Conservation (phyloP, 2,329 filamentous ascomycete genomes). For the Blastomyces silverae region DNA sequence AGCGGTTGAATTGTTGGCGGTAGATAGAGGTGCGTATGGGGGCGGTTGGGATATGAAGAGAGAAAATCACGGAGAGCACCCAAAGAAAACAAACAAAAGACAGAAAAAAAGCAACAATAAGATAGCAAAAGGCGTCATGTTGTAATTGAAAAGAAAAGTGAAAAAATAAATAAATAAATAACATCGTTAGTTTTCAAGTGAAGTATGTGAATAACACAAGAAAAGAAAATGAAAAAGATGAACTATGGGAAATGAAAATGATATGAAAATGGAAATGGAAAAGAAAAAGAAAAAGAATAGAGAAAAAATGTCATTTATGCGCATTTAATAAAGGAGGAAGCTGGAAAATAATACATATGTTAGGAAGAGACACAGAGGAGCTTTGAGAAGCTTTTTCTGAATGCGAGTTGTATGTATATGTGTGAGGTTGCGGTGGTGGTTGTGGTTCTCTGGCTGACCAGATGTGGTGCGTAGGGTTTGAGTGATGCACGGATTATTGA, state of each 20-base stretch:
- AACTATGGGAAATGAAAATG: not conserved
- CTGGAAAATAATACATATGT: conserved; percentile 10
- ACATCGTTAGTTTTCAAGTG: conserved; percentile 6
- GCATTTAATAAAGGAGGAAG: not conserved
- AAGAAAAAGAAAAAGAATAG: not conserved
- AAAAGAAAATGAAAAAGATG: too few relatives aligned
- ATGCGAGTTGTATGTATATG: not conserved
- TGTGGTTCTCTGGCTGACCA: not conserved
- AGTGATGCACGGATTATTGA: conserved; percentile 4
- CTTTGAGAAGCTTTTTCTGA: too few relatives aligned
- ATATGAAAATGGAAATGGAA: not conserved
- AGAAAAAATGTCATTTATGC: conserved; percentile 4
- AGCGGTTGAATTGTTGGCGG: not conserved
- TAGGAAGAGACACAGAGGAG: conserved; percentile 15
- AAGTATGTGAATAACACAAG: not conserved
- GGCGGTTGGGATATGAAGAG: too few relatives aligned
- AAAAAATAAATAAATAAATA: not conserved
- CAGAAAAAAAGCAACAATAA: too few relatives aligned
- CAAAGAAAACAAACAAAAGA: not conserved
- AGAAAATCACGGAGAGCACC: not conserved
- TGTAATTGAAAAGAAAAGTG: too few relatives aligned
- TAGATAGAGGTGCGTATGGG: not conserved
- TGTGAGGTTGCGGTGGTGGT: not conserved
- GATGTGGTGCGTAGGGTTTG: not conserved
- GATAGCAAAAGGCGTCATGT: not conserved